Conservation (phyloP, 192 early-diverging fungal species). For the Dimargaris xerosporica region DNA sequence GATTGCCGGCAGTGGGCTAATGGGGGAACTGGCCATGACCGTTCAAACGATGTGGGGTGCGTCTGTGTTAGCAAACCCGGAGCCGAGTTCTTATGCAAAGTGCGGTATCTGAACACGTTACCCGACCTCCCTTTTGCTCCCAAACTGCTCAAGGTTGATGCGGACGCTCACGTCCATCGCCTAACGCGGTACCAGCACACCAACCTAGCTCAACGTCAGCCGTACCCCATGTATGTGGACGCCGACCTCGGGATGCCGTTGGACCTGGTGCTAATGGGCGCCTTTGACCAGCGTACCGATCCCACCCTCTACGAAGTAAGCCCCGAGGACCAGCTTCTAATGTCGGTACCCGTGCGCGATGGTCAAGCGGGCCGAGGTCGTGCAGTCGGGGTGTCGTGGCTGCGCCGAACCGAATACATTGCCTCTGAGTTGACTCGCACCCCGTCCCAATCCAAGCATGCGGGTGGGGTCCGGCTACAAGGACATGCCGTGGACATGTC, state of each 20-base stretch:
- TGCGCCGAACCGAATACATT: slow-evolving; percentile 12
- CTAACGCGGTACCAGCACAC: slow-evolving; percentile 29
- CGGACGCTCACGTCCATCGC: slow-evolving; percentile 25
- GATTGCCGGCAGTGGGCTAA: too few relatives aligned
- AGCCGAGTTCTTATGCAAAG: slow-evolving; percentile 32
- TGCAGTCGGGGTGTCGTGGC: slow-evolving; percentile 1
- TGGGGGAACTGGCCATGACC: too few relatives aligned
- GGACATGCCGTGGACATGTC: not conserved
- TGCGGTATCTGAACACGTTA: slow-evolving; percentile 31
- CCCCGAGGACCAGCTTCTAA: slow-evolving; percentile 24
- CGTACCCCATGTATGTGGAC: slow-evolving; percentile 30
- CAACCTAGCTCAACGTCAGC: slow-evolving; percentile 28
- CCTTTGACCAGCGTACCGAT: slow-evolving; percentile 22
- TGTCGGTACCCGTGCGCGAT: slow-evolving; percentile 19
- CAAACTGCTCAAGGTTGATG: slow-evolving; percentile 31
- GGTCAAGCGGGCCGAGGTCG: not conserved
- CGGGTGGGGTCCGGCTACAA: too few relatives aligned
- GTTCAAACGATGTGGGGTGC: too few relatives aligned
- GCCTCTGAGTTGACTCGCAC: slow-evolving; percentile 5
- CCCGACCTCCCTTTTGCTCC: slow-evolving; percentile 31
- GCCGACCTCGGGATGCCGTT: slow-evolving; percentile 34
- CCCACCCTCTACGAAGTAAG: slow-evolving; percentile 19
- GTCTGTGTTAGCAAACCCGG: slow-evolving; percentile 18
- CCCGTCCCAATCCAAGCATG: not conserved
- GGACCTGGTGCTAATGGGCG: slow-evolving; percentile 26